A percentile compares a stretch with the other conserved stretches of the same genome.
phyloP scores from a whole-genome alignment of 805 yeast species.

The Nakazawaea holstii region DNA sequence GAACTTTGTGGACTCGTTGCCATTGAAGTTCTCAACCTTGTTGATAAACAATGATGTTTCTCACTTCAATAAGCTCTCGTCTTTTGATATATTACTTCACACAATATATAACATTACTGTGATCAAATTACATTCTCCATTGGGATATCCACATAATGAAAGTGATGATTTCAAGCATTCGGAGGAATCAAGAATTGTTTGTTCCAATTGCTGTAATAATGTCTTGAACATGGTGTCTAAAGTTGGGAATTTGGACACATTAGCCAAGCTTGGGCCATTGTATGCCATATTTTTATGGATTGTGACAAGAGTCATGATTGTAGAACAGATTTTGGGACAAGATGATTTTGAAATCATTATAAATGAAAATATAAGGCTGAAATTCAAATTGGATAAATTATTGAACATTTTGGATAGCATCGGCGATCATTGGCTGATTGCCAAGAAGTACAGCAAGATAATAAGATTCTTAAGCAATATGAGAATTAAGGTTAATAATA shows the following conservation, averaged over 20 bases:
- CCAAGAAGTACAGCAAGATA: slow-evolving; percentile 23
- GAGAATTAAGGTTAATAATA: slow-evolving; percentile 14
- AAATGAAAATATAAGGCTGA: slow-evolving; percentile 1
- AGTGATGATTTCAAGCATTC: slow-evolving; percentile 18
- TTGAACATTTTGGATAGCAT: slow-evolving; percentile 16
- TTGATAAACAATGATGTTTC: slow-evolving; percentile 7
- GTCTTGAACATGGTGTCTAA: slow-evolving; percentile 4
- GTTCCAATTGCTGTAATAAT: slow-evolving; percentile 11
- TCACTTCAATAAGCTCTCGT: neutral
- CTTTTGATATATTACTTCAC: slow-evolving; percentile 5
- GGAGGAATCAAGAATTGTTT: slow-evolving; percentile 15
- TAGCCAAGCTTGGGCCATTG: slow-evolving; percentile 22
- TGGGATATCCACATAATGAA: slow-evolving; percentile 21
- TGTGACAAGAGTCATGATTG: slow-evolving; percentile 26
- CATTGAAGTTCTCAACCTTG: neutral
- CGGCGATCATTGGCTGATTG: slow-evolving; percentile 23
- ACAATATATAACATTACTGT: slow-evolving; percentile 16
- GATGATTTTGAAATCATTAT: neutral
- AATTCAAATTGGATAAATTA: slow-evolving; percentile 10
- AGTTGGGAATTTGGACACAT: neutral
- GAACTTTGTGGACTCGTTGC: slow-evolving; percentile 6
- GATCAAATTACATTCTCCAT: slow-evolving; percentile 20
- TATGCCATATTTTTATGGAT: slow-evolving; percentile 29
- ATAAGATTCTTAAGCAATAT: slow-evolving; percentile 20
- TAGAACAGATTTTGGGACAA: slow-evolving; percentile 17